Evolutionary conservation across 768 basidiomycete genomes (phyloP), one percentile per base, ranked within the genome.

Genomic region (Mycena amicta): DNA sequence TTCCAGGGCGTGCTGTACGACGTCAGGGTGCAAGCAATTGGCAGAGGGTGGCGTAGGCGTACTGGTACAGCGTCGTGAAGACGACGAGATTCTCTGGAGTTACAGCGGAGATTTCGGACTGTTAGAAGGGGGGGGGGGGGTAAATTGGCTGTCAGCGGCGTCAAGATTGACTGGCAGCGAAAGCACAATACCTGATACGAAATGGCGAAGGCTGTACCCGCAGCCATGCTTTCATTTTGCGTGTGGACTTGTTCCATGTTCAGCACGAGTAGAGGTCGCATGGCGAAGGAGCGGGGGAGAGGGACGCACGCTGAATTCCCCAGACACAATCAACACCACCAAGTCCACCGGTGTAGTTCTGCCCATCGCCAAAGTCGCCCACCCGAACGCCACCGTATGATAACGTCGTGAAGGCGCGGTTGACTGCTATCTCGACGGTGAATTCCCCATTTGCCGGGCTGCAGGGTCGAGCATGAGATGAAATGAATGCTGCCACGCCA

Each of bases 1-100:
- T 69, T 67, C 80, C 80, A 81, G 0, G 79, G 78, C 0, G 78
- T 76, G 53, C 79, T 81, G n/a, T 31, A n/a, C n/a, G n/a, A n/a
- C n/a, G n/a, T n/a, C n/a, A n/a, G n/a, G 22, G 25, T 43, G 37
- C 51, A 22, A n/a, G 52, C 13, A 18, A 45, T 52, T 28, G 51
- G n/a, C 15, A 13, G 18, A 30, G 16, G 31, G 26, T 12, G 12
- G 5, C 4, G 8, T 11, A 5, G 26, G 65, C 73, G 45, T 40
- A 79, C 79, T 77, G 65, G 43, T 74, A 71, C 11, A 75, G 65
- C 8, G 74, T 75, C 2, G 75, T 72, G 64, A 81, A 80, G 5
- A 81, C 77, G 22, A 76, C 78, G 3, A 81, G 68, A 52, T 78
- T 80, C 25, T 77, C 76, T 15, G 73, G 67, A 0, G 74, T 78